A percentile compares a stretch with the other conserved stretches of the same genome.
These are phyloP conservation scores for Pseudogymnoascus sp. DNA, from an alignment of 2,329 filamentous ascomycete species.

Conservation along the genomic window DNA sequence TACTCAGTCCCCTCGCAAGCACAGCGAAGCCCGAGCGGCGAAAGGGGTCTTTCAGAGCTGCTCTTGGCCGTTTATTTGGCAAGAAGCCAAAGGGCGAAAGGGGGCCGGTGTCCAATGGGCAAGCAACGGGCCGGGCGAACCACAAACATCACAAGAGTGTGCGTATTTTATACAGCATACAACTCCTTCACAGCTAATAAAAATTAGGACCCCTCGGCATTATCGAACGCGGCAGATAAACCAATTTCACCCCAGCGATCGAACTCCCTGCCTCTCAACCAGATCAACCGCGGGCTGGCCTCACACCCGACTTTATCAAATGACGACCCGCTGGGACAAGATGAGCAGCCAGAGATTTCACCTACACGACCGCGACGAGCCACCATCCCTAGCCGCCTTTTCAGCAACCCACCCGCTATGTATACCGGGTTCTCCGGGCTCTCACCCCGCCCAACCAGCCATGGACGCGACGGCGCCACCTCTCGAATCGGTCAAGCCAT, in stretches of 20 bases:
- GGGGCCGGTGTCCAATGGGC: constrained; percentile 11
- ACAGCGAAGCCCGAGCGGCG: constrained; percentile 40
- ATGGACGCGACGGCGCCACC: constrained; percentile 39
- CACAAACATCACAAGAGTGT: constrained; percentile 41
- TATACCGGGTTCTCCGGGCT: constrained; percentile 43
- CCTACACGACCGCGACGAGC: constrained; percentile 32
- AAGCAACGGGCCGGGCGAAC: constrained; percentile 12
- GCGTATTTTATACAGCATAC: constrained; percentile 25
- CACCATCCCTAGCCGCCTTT: constrained; percentile 34
- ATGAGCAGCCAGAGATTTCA: constrained; percentile 27
- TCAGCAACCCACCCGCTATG: constrained; percentile 10
- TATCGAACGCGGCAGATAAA: constrained; percentile 27
- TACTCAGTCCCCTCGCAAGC: constrained; percentile 18
- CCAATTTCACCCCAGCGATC: constrained; percentile 42
- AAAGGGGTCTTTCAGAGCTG: constrained; percentile 48
- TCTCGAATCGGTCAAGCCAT: constrained; percentile 50
- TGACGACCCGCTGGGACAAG: constrained; percentile 44
- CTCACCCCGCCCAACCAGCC: constrained; percentile 52
- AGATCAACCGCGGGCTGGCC: constrained; percentile 50
- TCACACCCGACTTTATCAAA: constrained; percentile 53
- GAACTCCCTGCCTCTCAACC: constrained; percentile 49
- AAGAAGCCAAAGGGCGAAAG: constrained; percentile 41
- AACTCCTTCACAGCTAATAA: constrained; percentile 12
- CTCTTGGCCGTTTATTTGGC: constrained; percentile 49
- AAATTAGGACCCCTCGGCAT: constrained; percentile 32